These are phyloP conservation scores for Cyathus striatus DNA, from an alignment of 768 basidiomycete species.

Conservation along the genomic window DNA sequence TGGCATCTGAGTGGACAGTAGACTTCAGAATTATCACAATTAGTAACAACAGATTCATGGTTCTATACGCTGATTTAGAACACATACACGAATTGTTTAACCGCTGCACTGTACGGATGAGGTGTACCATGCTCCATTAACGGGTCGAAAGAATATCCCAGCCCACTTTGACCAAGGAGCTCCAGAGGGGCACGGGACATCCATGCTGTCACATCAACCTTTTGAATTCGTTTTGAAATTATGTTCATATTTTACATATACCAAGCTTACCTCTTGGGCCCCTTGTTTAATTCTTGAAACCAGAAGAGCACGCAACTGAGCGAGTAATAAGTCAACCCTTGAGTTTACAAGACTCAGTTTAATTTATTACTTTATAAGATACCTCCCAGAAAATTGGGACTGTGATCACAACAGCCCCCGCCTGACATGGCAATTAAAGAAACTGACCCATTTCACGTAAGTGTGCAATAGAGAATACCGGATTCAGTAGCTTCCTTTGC, in stretches of 20 bases:
- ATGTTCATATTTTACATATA: background rate
- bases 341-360: background rate
- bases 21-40: no score
- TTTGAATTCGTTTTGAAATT: no score
- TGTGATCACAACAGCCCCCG: no score
- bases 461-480: constrained; percentile 36
- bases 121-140: constrained; percentile 15
- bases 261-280: constrained; percentile 19
- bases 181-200: constrained; percentile 28
- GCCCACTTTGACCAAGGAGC: constrained; percentile 33
- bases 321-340: no score
- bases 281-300: constrained; percentile 17
- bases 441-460: constrained; percentile 31
- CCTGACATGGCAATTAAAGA: no score
- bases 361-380: constrained; percentile 14
- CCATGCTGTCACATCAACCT: constrained; percentile 20
- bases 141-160: constrained; percentile 26
- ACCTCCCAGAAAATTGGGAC: constrained; percentile 29
- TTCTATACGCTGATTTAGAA: no score
- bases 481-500: constrained; percentile 39
- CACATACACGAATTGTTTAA: constrained; percentile 25
- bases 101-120: constrained; percentile 20
- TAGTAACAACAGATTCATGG: no score
- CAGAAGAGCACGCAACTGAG: constrained; percentile 23
- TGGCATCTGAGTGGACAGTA: constrained; percentile 1